Evolutionary conservation across 164 flowering plant genomes (phyloP).

Genomic region (Cinnamomum micranthum): DNA sequence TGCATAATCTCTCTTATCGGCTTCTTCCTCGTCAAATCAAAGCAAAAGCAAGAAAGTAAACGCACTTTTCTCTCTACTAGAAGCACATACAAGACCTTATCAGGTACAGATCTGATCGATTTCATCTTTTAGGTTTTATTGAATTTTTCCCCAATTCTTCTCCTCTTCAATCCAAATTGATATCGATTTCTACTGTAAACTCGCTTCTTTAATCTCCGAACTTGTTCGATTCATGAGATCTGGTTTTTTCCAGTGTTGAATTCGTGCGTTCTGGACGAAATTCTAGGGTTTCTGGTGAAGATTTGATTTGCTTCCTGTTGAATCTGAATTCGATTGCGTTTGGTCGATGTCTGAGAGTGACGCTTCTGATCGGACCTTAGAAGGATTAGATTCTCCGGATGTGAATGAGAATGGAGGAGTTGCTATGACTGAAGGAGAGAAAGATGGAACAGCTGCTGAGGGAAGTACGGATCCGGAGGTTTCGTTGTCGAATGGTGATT

Average conservation of each 20-base stretch:
- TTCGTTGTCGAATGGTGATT: conserved; percentile 2
- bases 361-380: background rate
- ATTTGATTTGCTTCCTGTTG: background rate
- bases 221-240: background rate
- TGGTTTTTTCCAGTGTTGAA: background rate
- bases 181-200: background rate
- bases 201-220: background rate
- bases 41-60: no score
- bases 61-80: no score
- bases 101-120: no score
- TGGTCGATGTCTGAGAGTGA: background rate
- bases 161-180: no score
- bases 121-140: no score
- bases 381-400: background rate
- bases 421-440: background rate
- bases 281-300: background rate
- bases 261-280: background rate
- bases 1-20: no score
- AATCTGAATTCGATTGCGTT: background rate
- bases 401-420: background rate
- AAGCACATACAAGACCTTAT: no score
- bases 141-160: no score
- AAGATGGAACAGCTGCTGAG: background rate
- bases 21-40: no score
- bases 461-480: conserved; percentile 6